A percentile compares a stretch with the other conserved stretches of the same genome.
phyloP scores from a whole-genome alignment of 345 rosid genomes.

The Triadica sebifera region DNA sequence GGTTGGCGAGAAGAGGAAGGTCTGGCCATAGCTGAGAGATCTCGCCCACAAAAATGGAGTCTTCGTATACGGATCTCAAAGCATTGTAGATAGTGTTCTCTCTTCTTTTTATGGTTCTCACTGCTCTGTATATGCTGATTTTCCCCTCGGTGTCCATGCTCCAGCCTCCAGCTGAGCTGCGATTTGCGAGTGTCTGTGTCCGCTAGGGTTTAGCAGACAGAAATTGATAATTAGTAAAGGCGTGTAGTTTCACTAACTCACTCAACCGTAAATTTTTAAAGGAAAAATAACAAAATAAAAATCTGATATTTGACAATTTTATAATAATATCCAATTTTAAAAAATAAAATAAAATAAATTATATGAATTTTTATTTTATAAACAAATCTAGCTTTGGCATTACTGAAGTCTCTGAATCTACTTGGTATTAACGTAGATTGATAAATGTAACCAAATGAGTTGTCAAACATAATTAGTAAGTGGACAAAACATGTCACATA shows the following conservation, averaged over 20 bases:
- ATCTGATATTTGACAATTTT: no score
- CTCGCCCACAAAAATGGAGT: slow-evolving; percentile 79
- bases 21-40: slow-evolving; percentile 81
- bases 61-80: slow-evolving; percentile 73
- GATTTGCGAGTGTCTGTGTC: neutral
- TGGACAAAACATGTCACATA: no score
- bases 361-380: no score
- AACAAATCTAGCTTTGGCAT: no score
- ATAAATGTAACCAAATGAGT: no score
- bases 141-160: slow-evolving; percentile 33
- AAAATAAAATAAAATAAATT: no score
- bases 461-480: no score
- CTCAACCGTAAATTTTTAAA: no score
- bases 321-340: no score
- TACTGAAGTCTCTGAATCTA: no score
- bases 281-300: no score
- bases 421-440: no score
- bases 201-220: neutral
- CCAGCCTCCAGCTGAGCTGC: neutral
- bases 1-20: slow-evolving; percentile 77
- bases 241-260: neutral
- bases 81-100: slow-evolving; percentile 80
- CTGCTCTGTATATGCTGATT: slow-evolving; percentile 81
- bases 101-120: slow-evolving; percentile 65
- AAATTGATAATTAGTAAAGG: neutral